Base-by-base conservation (phyloP, 345 rosid genomes). In the Eucalyptus viminalis region DNA sequence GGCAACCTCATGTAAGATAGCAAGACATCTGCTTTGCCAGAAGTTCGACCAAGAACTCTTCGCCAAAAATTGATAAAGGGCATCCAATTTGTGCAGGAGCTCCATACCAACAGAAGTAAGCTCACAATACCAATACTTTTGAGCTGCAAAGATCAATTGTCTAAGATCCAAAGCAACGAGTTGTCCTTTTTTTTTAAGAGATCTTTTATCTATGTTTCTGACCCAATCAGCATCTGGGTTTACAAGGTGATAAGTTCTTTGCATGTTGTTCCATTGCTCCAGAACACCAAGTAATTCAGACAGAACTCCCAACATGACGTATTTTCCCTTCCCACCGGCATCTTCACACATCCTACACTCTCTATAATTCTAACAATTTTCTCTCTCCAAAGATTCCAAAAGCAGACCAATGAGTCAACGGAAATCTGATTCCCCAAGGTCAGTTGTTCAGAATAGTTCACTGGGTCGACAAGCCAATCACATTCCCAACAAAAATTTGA, bases 341-440 rank as follows among this genome's bases (percentile, higher is more conserved):
- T 87, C 69, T 87, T 83, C 86, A 88, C 69, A 45, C 25, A 51
- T 45, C 43, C 86, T 62, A 87, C 92, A 88, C 34, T 88, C 54
- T 89, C 51, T 8, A 93, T 80, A 69, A 93, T 89, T 49, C 87
- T 86, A 25, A 90, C 47, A 76, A 94, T 80, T 49, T 45, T 87
- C 29, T 93, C 93, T 89, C 89, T 91, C 95, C 94, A 92, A 44
- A 89, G 90, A 58, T 90, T 93, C 96, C 96, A 95, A 86, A 90
- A 92, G 91, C 90, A 89, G 62, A 93, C 87, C 49, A 93, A 91
- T 6, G 93, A 91, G 86, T 93, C 93, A 56, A 86, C 11, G 7
- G 93, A 91, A 67, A 91, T 90, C 87, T 86, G 69, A 37, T 90
- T 50, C 29, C 43, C 11, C 34, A 69, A 87, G 49, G 76, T 40